These are phyloP conservation scores for Nemania abortiva DNA, from an alignment of 2,329 filamentous ascomycete species.

Conservation along the genomic window DNA sequence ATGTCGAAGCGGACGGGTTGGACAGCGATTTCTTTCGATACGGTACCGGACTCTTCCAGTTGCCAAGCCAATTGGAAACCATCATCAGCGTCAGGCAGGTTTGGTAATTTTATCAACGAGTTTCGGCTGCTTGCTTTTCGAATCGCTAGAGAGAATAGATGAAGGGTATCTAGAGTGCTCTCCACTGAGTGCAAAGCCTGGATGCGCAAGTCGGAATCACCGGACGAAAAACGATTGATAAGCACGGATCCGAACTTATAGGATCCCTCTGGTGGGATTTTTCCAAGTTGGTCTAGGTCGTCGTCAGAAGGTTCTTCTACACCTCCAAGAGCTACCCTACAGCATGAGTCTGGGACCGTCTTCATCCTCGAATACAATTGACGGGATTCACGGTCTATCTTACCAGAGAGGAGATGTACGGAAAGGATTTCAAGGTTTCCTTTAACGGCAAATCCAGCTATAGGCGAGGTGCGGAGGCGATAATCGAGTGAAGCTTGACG, in stretches of 20 bases:
- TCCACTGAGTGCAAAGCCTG: neutral
- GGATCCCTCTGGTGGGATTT: too few relatives aligned
- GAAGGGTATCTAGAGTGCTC: neutral
- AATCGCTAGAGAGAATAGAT: neutral
- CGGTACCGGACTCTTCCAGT: neutral
- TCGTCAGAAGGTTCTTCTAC: neutral
- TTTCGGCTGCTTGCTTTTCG: neutral
- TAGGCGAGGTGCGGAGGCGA: neutral
- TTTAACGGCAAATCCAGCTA: neutral
- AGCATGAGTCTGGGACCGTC: too few relatives aligned
- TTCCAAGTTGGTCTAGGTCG: neutral
- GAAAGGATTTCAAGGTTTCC: conserved; percentile 4
- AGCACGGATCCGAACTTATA: neutral
- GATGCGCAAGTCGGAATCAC: too few relatives aligned
- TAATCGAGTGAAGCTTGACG: conserved; percentile 4
- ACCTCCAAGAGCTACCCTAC: neutral
- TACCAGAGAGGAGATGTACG: neutral
- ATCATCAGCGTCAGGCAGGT: neutral
- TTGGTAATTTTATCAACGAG: neutral
- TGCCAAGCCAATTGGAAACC: neutral
- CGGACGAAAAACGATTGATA: neutral
- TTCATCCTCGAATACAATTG: too few relatives aligned
- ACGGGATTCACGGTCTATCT: too few relatives aligned
- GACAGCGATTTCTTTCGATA: neutral
- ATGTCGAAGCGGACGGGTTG: neutral